Conservation (phyloP, 139 green algal genomes). For the Zygnema cylindricum region DNA sequence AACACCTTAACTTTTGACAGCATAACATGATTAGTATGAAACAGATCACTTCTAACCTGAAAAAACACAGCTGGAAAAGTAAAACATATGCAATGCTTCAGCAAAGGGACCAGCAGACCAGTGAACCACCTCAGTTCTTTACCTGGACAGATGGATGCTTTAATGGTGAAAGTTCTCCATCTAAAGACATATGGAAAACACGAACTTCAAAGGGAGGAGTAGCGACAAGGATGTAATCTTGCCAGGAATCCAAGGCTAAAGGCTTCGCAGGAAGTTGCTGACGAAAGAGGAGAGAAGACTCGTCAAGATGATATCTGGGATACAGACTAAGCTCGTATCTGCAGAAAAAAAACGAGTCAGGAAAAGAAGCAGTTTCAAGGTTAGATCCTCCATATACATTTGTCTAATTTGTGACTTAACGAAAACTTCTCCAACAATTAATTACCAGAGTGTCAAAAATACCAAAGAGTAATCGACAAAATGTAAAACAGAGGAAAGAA, state of each 20-base stretch:
- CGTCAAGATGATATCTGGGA: conserved; percentile 86
- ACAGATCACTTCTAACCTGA: too few relatives aligned
- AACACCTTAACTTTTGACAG: too few relatives aligned
- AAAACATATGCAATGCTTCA: too few relatives aligned
- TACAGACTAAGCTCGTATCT: conserved; percentile 82
- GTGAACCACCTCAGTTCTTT: conserved; percentile 23
- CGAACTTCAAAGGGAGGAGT: conserved; percentile 80
- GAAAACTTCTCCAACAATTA: too few relatives aligned
- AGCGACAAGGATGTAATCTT: conserved; percentile 77
- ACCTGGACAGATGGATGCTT: conserved; percentile 66
- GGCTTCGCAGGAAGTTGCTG: conserved; percentile 65
- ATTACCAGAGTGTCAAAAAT: neutral
- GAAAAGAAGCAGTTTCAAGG: neutral
- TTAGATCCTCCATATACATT: too few relatives aligned
- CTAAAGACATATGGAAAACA: conserved; percentile 76
- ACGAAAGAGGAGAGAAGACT: conserved; percentile 75
- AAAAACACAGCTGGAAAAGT: too few relatives aligned
- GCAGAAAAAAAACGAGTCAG: neutral
- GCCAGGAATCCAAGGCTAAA: conserved; percentile 81
- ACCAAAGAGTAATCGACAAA: neutral
- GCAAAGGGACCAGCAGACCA: too few relatives aligned
- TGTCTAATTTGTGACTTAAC: neutral
- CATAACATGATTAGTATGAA: too few relatives aligned
- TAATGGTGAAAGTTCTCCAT: conserved; percentile 66
- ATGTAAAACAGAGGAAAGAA: too few relatives aligned